Evolutionary conservation across 306 rosid species (phyloP).

Genomic region (Canavalia ensiformis): DNA sequence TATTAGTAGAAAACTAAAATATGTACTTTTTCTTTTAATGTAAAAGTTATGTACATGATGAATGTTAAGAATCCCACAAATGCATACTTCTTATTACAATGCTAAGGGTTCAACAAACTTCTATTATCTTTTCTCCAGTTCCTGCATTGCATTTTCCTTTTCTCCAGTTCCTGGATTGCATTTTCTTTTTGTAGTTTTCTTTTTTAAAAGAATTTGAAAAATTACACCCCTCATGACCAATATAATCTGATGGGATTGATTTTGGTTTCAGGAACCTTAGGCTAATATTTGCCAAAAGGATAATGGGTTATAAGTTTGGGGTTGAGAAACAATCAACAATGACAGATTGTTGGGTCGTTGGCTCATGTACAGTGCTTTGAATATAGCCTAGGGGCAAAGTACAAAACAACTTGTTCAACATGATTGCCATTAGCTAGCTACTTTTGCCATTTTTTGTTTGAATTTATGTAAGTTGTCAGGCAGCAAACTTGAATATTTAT

Average conservation of each 20-base stretch:
- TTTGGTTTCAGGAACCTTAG: background rate
- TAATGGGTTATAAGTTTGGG: background rate
- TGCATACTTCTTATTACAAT: too few relatives aligned
- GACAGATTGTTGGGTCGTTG: background rate
- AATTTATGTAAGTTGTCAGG: background rate
- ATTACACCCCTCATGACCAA: background rate
- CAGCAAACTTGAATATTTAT: background rate
- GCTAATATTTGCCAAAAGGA: background rate
- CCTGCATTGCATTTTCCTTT: too few relatives aligned
- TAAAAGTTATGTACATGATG: too few relatives aligned
- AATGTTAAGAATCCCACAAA: too few relatives aligned
- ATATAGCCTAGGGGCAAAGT: background rate
- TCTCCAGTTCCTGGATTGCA: too few relatives aligned
- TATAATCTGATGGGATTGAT: background rate
- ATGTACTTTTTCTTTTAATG: too few relatives aligned
- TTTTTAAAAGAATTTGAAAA: background rate
- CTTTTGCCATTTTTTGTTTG: background rate
- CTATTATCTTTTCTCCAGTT: too few relatives aligned
- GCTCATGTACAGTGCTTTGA: background rate
- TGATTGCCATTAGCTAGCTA: background rate
- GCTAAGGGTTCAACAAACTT: too few relatives aligned
- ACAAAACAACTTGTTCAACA: background rate
- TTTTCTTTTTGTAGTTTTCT: background rate
- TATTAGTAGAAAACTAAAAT: too few relatives aligned
- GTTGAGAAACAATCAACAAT: background rate